phyloP scores from a whole-genome alignment of 371 early-diverging fungal genomes.

The Zopfochytrium polystomum region DNA sequence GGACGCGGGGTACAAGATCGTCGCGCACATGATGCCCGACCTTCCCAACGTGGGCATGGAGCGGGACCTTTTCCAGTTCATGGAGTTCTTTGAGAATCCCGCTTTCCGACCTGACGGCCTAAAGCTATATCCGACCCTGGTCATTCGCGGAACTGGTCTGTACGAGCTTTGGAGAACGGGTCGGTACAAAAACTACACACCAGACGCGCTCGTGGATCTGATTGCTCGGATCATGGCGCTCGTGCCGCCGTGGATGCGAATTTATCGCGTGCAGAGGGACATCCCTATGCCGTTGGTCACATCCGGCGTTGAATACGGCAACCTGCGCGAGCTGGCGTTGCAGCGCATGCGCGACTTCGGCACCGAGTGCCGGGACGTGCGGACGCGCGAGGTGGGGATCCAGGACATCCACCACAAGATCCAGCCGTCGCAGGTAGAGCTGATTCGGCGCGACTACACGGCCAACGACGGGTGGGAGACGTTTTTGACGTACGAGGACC shows the following conservation, averaged over 20 bases:
- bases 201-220: slow-evolving; percentile 96
- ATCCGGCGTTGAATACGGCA: slow-evolving; percentile 99
- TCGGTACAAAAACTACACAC: slow-evolving; percentile 98
- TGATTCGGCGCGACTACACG: slow-evolving; percentile 97
- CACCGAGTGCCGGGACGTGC: slow-evolving; percentile 96
- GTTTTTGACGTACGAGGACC: slow-evolving; percentile 99
- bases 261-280: slow-evolving; percentile 99
- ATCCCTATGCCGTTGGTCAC: slow-evolving; percentile 99
- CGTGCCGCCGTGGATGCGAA: slow-evolving; percentile 99
- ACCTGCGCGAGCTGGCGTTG: slow-evolving; percentile 96
- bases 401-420: slow-evolving; percentile 97
- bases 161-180: slow-evolving; percentile 99
- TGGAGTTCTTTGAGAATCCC: slow-evolving; percentile 99
- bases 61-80: slow-evolving; percentile 98
- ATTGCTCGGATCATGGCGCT: slow-evolving; percentile 95
- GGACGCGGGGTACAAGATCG: slow-evolving; percentile 99
- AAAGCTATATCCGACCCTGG: slow-evolving; percentile 99
- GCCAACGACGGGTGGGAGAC: slow-evolving; percentile 99
- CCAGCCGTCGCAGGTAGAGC: slow-evolving; percentile 82
- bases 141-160: slow-evolving; percentile 99
- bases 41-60: slow-evolving; percentile 99
- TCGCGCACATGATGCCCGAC: slow-evolving; percentile 99
- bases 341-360: slow-evolving; percentile 98
- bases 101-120: slow-evolving; percentile 98
- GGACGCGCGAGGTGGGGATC: slow-evolving; percentile 99